Base-by-base conservation (phyloP, 371 early-diverging fungal genomes). In the Mortierella sp. region DNA sequence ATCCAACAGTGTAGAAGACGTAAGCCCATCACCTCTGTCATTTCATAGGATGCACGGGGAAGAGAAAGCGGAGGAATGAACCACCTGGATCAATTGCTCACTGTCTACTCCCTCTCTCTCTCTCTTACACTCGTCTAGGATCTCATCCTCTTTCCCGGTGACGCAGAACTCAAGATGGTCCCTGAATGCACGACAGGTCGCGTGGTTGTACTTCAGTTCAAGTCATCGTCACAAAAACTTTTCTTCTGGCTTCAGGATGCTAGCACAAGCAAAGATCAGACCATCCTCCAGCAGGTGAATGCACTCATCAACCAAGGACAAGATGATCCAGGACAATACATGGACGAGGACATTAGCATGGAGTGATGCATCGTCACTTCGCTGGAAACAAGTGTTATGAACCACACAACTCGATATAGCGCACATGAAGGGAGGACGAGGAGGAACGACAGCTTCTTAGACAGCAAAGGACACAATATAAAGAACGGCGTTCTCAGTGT, bases 201-300 rank as follows among this genome's bases (percentile, higher is more conserved):
- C 50, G 93, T 93, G 0, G 87, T 87, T 67, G 78, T 91, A 41
- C 82, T 94, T 34, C 86, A 88, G 71, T 94, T 91, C 80, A 87
- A 87, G 76, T 89, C 93, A 0, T 91, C 93, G 3, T 81, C 82
- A 61, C 87, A 89, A 72, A 86, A 89, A 41, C 72, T 86, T 46
- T 94, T 94, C 78, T 93, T 91, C 61, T 94, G 94, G 94, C 88
- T 93, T 83, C 94, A 94, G 68, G 89, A 85, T 55, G 80, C 84
- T 34, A 84, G 86, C 51, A 82, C 80, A 26, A 84, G 83, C 18
- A 81, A 83, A 61, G 90, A 90, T 58, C 82, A 81, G 34, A 87
- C 86, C 57, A 52, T 84, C 24, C 78, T 83, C 54, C 71, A 60
- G 7, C 79, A 82, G 45, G 84, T 89, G 26, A 90, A 90, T 63